A percentile compares a stretch with the other conserved stretches of the same genome.
phyloP scores from a whole-genome alignment of 2,329 filamentous ascomycete species.

The Aspergillus hortae region DNA sequence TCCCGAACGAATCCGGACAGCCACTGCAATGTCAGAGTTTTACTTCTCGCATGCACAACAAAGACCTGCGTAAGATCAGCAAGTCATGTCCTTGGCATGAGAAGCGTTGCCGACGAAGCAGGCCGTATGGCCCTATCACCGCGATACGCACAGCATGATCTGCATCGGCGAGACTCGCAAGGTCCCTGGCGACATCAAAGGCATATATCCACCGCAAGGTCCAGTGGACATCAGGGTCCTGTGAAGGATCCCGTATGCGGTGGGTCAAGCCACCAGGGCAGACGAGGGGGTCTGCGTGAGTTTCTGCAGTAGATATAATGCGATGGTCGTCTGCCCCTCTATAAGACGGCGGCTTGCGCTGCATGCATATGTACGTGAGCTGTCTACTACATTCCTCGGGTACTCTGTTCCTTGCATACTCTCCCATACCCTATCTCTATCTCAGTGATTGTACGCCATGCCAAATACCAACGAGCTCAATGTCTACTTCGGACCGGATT shows the following conservation, averaged over 20 bases:
- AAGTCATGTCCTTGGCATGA: too few species aligned
- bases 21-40: background rate
- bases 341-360: background rate
- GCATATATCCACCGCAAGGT: too few species aligned
- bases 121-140: too few species aligned
- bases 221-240: too few species aligned
- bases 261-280: background rate
- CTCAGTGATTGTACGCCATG: conserved; percentile 12
- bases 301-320: conserved; percentile 6
- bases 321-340: conserved; percentile 3
- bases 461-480: conserved; percentile 44
- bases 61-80: too few species aligned
- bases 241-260: background rate
- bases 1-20: too few species aligned
- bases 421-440: background rate
- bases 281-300: conserved; percentile 2
- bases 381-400: too few species aligned
- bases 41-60: too few species aligned
- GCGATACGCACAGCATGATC: too few species aligned
- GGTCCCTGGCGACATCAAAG: background rate
- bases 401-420: background rate
- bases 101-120: too few species aligned
- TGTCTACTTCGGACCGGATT: conserved; percentile 56
- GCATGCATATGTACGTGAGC: background rate
- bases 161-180: too few species aligned